Base-by-base conservation (phyloP, 768 basidiomycete species). In the Inosperma sp. region DNA sequence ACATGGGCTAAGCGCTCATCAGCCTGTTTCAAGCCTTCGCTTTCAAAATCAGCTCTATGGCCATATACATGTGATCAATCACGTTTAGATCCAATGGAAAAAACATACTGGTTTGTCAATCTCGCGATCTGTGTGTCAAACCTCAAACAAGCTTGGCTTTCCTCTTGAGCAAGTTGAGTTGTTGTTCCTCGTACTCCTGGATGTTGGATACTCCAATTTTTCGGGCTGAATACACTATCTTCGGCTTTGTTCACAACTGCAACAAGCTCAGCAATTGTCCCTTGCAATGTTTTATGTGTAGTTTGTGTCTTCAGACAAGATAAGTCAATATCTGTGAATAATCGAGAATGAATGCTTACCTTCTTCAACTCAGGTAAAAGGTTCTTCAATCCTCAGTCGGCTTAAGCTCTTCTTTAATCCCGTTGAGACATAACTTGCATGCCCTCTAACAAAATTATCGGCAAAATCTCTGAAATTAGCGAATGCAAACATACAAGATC, bases 101-200 rank as follows among this genome's bases (percentile, higher is more conserved):
- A 29, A 34, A 69, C 83, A 49, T 64, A 93, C 93, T 91, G 88
- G 68, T 94, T 89, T 2, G 78, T 82, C 50, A 97, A 71, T 7
- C 94, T 78, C 0, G 87, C 85, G 52, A 94, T 87, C 64, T 94
- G 92, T 4, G 84, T 88, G 56, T 93, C 85, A 57, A 82, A 95
- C 40, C 86, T 78, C 56, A 93, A 69, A 51, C 89, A 72, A 7
- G 88, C 88, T 58, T 88, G 89, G 61, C 81, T 88, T 65, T 93
- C 92, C 59, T 89, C 88, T 66, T 93, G 86, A 0, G 89, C 91
- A 19, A 89, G 80, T 86, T 88, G 25, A 97, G 73, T 61, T 95
- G 92, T 17, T 86, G 82, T 62, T 92, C 88, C 67, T 98, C 95
- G 63, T 94, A 99, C 58, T 94, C 91, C 22, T 94, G 82, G 55